Percentiles rank a stretch among this genome's conserved stretches.
phyloP scores from a whole-genome alignment of 495 filamentous ascomycete genomes.

The Trichoderma reesei region DNA sequence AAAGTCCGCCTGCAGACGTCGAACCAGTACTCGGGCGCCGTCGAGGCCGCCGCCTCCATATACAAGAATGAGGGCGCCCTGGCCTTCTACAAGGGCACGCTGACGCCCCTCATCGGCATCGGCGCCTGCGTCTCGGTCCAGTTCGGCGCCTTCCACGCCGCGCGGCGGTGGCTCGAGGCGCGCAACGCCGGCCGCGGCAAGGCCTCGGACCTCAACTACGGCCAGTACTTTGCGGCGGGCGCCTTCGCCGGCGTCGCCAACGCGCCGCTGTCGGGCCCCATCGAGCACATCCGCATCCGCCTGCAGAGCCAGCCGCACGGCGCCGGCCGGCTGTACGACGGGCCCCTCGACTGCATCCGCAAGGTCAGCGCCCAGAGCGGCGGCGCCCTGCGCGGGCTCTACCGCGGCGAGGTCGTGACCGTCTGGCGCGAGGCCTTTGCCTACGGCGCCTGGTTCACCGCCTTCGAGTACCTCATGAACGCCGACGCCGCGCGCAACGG shows the following conservation, averaged over 20 bases:
- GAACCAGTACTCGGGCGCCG: constrained; percentile 64
- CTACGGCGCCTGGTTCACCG: constrained; percentile 90
- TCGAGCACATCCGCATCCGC: constrained; percentile 97
- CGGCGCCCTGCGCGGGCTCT: constrained; percentile 62
- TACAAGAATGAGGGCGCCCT: constrained; percentile 76
- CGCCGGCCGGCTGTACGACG: constrained; percentile 62
- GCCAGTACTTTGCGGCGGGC: constrained; percentile 82
- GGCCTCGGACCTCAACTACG: constrained; percentile 51
- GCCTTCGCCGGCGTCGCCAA: constrained; percentile 91
- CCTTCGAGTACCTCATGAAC: constrained; percentile 96
- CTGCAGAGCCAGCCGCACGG: constrained; percentile 95
- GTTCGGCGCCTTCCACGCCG: constrained; percentile 94
- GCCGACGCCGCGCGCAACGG: constrained; percentile 66
- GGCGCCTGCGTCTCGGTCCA: constrained; percentile 96
- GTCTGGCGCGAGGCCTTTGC: constrained; percentile 83
- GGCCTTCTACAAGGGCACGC: constrained; percentile 96
- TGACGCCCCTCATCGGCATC: constrained; percentile 93
- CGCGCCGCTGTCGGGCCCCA: constrained; percentile 76
- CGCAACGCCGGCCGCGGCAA: constrained; percentile 45
- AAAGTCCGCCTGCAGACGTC: constrained; percentile 95
- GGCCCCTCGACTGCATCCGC: constrained; percentile 81
- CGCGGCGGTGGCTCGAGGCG: constrained; percentile 73
- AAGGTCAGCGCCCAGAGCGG: constrained; percentile 64
- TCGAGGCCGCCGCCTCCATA: constrained; percentile 73
- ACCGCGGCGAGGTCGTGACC: constrained; percentile 80